Evolutionary conservation across 176 grass and related monocot species (phyloP), one percentile per base, ranked within the genome.

Genomic region (Oryza rufipogon): DNA sequence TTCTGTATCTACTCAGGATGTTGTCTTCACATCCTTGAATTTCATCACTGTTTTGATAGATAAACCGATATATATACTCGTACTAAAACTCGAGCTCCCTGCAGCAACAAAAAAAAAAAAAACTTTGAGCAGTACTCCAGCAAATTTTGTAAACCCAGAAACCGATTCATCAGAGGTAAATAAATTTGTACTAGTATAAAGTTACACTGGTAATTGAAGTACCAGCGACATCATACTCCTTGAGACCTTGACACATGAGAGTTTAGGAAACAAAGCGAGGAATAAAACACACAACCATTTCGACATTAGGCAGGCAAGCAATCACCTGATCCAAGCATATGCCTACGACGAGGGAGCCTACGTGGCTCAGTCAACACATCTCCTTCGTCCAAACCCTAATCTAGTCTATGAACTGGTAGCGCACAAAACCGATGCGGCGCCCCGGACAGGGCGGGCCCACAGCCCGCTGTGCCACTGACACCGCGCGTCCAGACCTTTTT

Each of bases 351-450:
- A 22, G 71, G 78, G 71, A 75, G 63, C 64, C 78, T 56, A 60
- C 45, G 70, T 81, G 78, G 85, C 23, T 34, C 70, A 67, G 69
- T 74, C 70, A 80, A 80, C 30, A 74, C 70, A 52, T 38, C 25
- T 33, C 26, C 52, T 9, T 16, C 49, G 49, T 19, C 5, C 51
- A 22, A 5, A 14, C 83, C 48, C 9, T 66, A 80, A 79, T 73
- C 9, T 66, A 80, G 73, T 73, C 7, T 10, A 49, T n/a, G 11
- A 73, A 30, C 45, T 28, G 2, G 6, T 47, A 45, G 9, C 11
- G 12, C 39, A 32, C 34, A 8, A 73, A 52, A 44, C 33, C 23
- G 49, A 47, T 47, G 36, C 51, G 15, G 19, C 22, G 60, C 78
- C 78, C 46, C 14, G 9, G 77, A 60, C 77, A 68, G 3, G 19